Base-by-base conservation (phyloP, 257 asterid species). In the Gentiana dahurica region DNA sequence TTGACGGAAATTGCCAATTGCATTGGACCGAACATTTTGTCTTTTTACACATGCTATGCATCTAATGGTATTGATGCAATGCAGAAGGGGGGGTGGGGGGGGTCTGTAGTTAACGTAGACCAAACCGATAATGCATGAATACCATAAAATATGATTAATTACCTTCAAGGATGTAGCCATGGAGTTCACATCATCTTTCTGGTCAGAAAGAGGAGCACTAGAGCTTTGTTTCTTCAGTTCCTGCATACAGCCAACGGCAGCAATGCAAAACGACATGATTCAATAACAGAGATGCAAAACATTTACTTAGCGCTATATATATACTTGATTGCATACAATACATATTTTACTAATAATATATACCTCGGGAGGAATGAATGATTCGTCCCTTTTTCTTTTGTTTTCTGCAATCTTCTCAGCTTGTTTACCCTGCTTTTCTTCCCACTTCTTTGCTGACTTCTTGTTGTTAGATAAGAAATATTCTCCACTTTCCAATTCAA, bases 301-400 rank as follows among this genome's bases (percentile, higher is more conserved):
- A 47, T 37, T 35, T 48, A 66, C 11, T 33, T 24, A 24, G 24
- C 24, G 24, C 24, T 24, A 24, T 24, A 24, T 24, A 24, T 24
- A 24, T 24, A 0, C 24, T 4, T 37, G n/a, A 63, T 12, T 51
- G 47, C 59, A 37, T 50, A 54, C 11, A 24, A 36, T 38, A 34
- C 35, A 33, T 15, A 15, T 15, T 10, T 32, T 9, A 56, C 65
- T 56, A 57, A 49, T 56, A 57, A 49, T 81, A 6, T 71, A 6
- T 5, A 87, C 98, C 95, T 83, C 83, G 4, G 95, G 98, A 64
- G 94, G 98, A 72, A 87, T 64, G 73, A 76, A 91, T 56, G 95
- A 85, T 64, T 67, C 89, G 10, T 91, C 96, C 36, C 95, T 81
- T 68, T 68, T 87, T 75, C 61, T 82, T 79, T 76, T 87, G 69